Percentiles rank a stretch among this genome's conserved stretches.
Conservation (phyloP, 495 filamentous ascomycete genomes). For the Podospora didyma region DNA sequence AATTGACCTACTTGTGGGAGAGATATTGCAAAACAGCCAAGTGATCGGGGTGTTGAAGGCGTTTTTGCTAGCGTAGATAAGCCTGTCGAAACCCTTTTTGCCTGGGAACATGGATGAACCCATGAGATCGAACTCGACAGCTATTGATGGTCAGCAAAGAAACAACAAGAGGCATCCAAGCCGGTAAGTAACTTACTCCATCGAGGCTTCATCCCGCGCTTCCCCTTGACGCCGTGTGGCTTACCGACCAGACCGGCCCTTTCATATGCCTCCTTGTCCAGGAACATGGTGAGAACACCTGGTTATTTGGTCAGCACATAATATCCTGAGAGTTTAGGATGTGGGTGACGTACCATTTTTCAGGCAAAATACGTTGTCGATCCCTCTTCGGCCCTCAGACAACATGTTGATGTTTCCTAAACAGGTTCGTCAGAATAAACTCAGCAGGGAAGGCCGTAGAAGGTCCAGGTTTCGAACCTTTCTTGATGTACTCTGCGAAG, state of each 20-base stretch:
- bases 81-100: slow-evolving; percentile 84
- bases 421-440: too few species aligned
- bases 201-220: slow-evolving; percentile 47
- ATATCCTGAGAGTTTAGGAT: background rate
- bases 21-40: slow-evolving; percentile 78
- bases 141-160: slow-evolving; percentile 36
- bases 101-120: slow-evolving; percentile 81
- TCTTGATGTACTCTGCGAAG: slow-evolving; percentile 82
- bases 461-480: slow-evolving; percentile 53
- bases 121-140: slow-evolving; percentile 77
- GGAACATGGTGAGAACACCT: slow-evolving; percentile 71
- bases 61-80: slow-evolving; percentile 81
- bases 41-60: slow-evolving; percentile 65
- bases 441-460: too few species aligned
- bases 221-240: slow-evolving; percentile 54
- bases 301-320: slow-evolving; percentile 6
- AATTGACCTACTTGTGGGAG: slow-evolving; percentile 28
- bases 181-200: slow-evolving; percentile 36
- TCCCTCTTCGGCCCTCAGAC: slow-evolving; percentile 75
- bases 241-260: slow-evolving; percentile 77
- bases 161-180: slow-evolving; percentile 1
- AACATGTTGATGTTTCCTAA: slow-evolving; percentile 92
- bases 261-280: slow-evolving; percentile 84
- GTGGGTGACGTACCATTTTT: slow-evolving; percentile 52
- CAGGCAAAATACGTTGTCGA: slow-evolving; percentile 75